Evolutionary conservation across 371 early-diverging fungal species (phyloP).

Genomic region (Dipsacomyces acuminosporus): DNA sequence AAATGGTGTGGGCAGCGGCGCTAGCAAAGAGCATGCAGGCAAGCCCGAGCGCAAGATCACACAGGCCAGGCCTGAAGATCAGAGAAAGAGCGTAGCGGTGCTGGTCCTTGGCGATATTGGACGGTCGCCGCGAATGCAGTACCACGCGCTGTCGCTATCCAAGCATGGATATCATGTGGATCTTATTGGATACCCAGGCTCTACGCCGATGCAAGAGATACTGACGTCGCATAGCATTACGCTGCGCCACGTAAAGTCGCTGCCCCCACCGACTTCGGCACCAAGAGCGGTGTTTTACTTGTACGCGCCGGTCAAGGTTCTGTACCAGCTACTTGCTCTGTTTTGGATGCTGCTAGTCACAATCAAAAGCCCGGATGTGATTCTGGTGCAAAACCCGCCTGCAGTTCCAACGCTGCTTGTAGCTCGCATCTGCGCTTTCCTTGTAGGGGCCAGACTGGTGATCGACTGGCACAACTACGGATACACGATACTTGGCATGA

Average conservation of each 20-base stretch:
- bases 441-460: slow-evolving; percentile 64
- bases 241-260: slow-evolving; percentile 31
- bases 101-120: slow-evolving; percentile 91
- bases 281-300: slow-evolving; percentile 15
- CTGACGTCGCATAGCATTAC: slow-evolving; percentile 49
- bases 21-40: neutral
- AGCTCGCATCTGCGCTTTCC: slow-evolving; percentile 57
- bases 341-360: slow-evolving; percentile 39
- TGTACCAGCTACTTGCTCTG: slow-evolving; percentile 49
- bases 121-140: slow-evolving; percentile 91
- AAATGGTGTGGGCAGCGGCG: neutral
- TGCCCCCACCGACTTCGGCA: slow-evolving; percentile 18
- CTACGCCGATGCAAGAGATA: slow-evolving; percentile 62
- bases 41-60: neutral
- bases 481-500: slow-evolving; percentile 75
- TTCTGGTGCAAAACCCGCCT: slow-evolving; percentile 95
- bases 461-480: slow-evolving; percentile 99
- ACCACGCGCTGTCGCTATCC: slow-evolving; percentile 83
- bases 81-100: slow-evolving; percentile 51
- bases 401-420: slow-evolving; percentile 86
- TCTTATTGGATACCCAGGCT: slow-evolving; percentile 73
- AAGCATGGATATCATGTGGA: slow-evolving; percentile 68
- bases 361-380: slow-evolving; percentile 55
- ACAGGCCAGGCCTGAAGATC: neutral
- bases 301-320: slow-evolving; percentile 48